phyloP scores from a whole-genome alignment of 2,329 filamentous ascomycete species.

The Aspergillus bombycis region DNA sequence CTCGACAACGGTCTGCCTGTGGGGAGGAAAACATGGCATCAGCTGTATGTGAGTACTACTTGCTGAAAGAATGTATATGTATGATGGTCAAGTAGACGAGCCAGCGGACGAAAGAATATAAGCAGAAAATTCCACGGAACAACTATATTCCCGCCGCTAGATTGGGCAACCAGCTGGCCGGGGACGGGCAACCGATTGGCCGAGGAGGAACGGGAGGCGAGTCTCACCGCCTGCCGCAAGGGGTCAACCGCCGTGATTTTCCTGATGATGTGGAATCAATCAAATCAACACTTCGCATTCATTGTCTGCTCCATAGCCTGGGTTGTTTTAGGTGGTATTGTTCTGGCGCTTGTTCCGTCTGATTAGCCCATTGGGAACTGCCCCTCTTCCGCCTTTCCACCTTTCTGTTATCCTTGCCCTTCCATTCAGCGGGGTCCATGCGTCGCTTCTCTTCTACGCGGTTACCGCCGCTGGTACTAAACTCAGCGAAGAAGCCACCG shows the following conservation, averaged over 20 bases:
- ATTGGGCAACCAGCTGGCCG: background rate
- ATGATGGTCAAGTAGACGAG: constrained; percentile 15
- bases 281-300: background rate
- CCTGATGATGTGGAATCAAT: background rate
- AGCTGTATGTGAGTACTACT: constrained; percentile 31
- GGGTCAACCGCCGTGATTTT: background rate
- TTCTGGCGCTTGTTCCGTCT: constrained; percentile 5
- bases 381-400: background rate
- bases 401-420: constrained; percentile 11
- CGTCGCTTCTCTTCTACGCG: constrained; percentile 38
- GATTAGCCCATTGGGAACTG: constrained; percentile 4
- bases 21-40: constrained; percentile 22
- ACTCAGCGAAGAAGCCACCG: constrained; percentile 37
- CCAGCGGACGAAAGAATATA: constrained; percentile 21
- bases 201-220: background rate
- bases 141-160: background rate
- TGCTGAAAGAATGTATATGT: constrained; percentile 32
- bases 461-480: constrained; percentile 35
- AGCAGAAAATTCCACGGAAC: constrained; percentile 19
- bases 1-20: constrained; percentile 33
- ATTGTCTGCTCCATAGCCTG: background rate
- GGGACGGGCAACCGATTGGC: background rate
- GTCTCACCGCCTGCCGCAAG: background rate
- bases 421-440: constrained; percentile 28
- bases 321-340: background rate